Conservation (phyloP, 164 flowering plant species). For the Magnolia kwangsiensis region DNA sequence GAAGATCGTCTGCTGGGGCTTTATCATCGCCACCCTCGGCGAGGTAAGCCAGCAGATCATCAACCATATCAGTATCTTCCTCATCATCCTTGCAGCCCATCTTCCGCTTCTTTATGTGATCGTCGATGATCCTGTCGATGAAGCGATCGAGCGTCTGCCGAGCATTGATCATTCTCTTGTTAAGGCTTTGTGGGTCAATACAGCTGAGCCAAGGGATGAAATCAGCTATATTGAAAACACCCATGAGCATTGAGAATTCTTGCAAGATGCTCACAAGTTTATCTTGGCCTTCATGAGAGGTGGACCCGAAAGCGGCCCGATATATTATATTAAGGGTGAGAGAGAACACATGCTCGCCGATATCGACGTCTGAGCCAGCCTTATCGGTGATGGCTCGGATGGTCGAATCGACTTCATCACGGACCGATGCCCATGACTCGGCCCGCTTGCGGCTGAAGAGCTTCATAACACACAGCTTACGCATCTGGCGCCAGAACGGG, state of each 20-base stretch:
- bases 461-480: conserved; percentile 80
- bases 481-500: conserved; percentile 91
- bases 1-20: conserved; percentile 40
- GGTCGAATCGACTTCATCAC: conserved; percentile 60
- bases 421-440: conserved; percentile 77
- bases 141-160: conserved; percentile 50
- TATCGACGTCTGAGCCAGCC: conserved; percentile 37
- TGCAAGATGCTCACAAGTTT: conserved; percentile 63
- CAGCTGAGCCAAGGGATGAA: conserved; percentile 56
- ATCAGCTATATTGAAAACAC: conserved; percentile 72
- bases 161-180: conserved; percentile 41
- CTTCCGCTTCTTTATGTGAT: conserved; percentile 41
- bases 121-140: conserved; percentile 66
- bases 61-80: conserved; percentile 61
- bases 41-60: conserved; percentile 58
- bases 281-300: conserved; percentile 46
- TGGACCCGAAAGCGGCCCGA: conserved; percentile 74
- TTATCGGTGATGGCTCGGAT: conserved; percentile 24
- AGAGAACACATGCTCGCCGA: conserved; percentile 60
- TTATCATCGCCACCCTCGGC: conserved; percentile 26
- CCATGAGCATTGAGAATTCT: conserved; percentile 76
- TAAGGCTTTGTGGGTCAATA: conserved; percentile 61
- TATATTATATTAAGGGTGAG: conserved; percentile 55
- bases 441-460: conserved; percentile 75
- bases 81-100: conserved; percentile 7